Evolutionary conservation across 805 yeast genomes (phyloP).

Genomic region (Wickerhamiella spandovensis): DNA sequence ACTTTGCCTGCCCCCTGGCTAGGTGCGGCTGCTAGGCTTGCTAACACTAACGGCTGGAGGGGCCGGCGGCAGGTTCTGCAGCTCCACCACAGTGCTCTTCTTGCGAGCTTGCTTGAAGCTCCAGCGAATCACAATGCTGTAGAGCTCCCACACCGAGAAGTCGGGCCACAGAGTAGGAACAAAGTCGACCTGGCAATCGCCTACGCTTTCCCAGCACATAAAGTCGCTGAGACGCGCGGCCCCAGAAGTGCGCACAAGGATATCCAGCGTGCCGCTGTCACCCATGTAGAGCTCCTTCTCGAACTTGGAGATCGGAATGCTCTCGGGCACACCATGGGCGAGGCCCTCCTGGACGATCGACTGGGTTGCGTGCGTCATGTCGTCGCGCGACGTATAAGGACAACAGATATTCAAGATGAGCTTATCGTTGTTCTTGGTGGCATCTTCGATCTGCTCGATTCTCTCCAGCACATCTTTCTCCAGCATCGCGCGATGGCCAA

Average conservation of each 20-base stretch:
- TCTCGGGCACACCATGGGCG: constrained; percentile 14
- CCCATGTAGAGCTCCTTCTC: constrained; percentile 51
- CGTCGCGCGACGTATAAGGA: constrained; percentile 90
- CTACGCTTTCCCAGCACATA: constrained; percentile 65
- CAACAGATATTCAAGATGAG: constrained; percentile 43
- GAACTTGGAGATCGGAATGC: constrained; percentile 37
- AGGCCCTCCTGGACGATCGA: constrained; percentile 27
- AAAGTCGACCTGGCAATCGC: constrained; percentile 57
- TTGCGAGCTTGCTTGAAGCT: constrained; percentile 24
- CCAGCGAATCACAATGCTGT: constrained; percentile 63
- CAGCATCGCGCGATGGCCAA: constrained; percentile 61
- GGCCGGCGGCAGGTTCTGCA: constrained; percentile 8
- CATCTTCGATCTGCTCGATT: constrained; percentile 46
- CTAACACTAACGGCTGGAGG: constrained; percentile 17
- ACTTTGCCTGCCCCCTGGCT: not conserved
- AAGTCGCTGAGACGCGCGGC: constrained; percentile 79
- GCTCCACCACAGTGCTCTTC: not conserved
- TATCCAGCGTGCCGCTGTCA: constrained; percentile 62
- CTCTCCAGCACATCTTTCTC: constrained; percentile 57
- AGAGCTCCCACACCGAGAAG: constrained; percentile 57
- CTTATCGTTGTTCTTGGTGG: constrained; percentile 41
- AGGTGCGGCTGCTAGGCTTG: not conserved
- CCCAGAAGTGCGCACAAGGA: constrained; percentile 81
- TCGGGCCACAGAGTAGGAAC: constrained; percentile 86
- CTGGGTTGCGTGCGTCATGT: constrained; percentile 56